Evolutionary conservation across 208 protist genomes (phyloP), one percentile per base, ranked within the genome.

Genomic region (Kentomonas sorsogonicus): DNA sequence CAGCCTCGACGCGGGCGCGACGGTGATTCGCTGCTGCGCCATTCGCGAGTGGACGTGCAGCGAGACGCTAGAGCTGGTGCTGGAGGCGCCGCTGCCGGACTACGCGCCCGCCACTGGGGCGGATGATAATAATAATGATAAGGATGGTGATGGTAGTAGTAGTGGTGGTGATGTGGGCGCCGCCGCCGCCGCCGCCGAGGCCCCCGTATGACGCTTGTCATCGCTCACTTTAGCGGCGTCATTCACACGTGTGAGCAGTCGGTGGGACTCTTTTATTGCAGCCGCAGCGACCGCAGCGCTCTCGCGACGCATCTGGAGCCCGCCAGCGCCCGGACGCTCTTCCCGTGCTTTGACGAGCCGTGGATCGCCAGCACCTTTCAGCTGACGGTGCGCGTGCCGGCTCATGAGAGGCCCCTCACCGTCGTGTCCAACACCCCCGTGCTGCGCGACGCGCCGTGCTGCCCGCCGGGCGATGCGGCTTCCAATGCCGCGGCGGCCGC

Each of bases 261-360:
- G 6, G 15, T 59, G 7, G 82, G 82, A 0, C 33, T 86, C 15
- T 86, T 71, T 54, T 72, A 73, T 36, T 72, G 60, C 18, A 65
- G 55, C 54, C 22, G 15, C n/a, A 48, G 43, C 16, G 66, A 89
- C 38, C 53, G 29, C 3, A 45, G 60, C 16, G 69, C 72, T 39
- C 46, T 91, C 41, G 57, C 75, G 34, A 92, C 84, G 1, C 78
- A 87, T 39, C 66, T 89, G 6, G 81, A 89, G 60, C 84, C 84
- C 18, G 73, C 76, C 26, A 57, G 73, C 30, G 78, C 84, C 4
- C 69, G 84, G 10, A 58, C 63, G 0, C 38, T 89, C 16, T 79
- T 71, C 43, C 84, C 84, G 1, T 92, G 84, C 63, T 89, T 80
- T 48, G 84, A 92, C 53, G 78, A 89, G 57, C 84, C 80, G 1